Evolutionary conservation across 352 stramenopile species (phyloP).

Genomic region (Pelagophyceae sp.): DNA sequence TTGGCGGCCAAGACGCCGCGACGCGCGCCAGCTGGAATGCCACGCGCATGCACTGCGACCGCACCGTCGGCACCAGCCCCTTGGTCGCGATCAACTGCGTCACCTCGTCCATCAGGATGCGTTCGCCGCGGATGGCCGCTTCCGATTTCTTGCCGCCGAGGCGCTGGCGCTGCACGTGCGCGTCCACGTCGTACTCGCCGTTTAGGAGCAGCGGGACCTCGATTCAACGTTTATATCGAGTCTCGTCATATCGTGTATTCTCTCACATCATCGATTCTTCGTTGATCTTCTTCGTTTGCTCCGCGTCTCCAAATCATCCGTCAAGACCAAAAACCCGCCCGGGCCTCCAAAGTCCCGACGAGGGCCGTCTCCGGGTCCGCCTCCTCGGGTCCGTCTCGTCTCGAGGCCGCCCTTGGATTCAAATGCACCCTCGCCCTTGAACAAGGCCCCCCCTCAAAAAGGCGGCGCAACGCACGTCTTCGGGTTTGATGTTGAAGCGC

Average conservation of each 20-base stretch:
- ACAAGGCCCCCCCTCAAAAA: no score
- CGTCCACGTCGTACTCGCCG: conserved; percentile 49
- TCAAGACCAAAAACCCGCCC: no score
- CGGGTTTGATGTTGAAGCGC: conserved; percentile 48
- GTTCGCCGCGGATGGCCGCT: conserved; percentile 30
- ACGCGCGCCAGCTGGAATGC: conserved; percentile 17
- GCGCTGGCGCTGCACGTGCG: conserved; percentile 44
- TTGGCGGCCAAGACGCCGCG: conserved; percentile 1
- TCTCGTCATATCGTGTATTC: no score
- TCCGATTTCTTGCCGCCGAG: conserved; percentile 33
- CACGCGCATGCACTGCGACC: conserved; percentile 46
- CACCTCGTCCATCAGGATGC: conserved; percentile 54
- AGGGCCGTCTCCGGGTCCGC: conserved; percentile 48
- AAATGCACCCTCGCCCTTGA: no score
- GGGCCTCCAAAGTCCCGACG: no score
- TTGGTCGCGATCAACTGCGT: conserved; percentile 64
- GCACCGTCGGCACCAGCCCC: conserved; percentile 65
- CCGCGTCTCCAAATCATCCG: no score
- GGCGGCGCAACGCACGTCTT: no score
- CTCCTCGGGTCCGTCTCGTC: conserved; percentile 49
- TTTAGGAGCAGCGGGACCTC: conserved; percentile 50
- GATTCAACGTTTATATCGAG: no score
- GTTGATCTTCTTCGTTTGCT: no score
- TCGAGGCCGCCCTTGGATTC: conserved; percentile 50
- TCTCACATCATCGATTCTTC: no score